A percentile compares a stretch with the other conserved stretches of the same genome.
These are phyloP conservation scores for Cenchrus americanus DNA, from an alignment of 176 grass and related monocot genomes.

Conservation along the genomic window DNA sequence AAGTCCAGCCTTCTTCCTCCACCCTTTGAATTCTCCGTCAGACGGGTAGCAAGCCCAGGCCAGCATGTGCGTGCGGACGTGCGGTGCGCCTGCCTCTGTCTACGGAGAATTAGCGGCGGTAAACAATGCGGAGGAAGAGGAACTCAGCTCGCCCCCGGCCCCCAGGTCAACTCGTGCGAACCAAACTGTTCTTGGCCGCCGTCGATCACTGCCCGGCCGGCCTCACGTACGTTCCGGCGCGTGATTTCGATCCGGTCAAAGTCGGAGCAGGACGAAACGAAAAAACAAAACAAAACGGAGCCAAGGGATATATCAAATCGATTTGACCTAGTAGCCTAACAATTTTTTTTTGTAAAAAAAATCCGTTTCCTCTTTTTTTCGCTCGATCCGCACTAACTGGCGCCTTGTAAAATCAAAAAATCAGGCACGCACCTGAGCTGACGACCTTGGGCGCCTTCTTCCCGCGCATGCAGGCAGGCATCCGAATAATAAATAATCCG, in stretches of 20 bases:
- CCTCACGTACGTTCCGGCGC: conserved; percentile 21
- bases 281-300: background rate
- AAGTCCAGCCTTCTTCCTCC: background rate
- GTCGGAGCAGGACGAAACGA: background rate
- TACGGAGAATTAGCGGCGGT: conserved; percentile 2
- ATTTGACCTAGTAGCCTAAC: conserved; percentile 23
- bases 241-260: conserved; percentile 10
- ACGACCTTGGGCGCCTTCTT: background rate
- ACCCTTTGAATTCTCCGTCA: conserved; percentile 10
- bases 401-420: background rate
- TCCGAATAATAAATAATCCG: background rate
- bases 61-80: background rate
- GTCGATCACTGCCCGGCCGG: conserved; percentile 25
- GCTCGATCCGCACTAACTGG: conserved; percentile 45
- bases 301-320: background rate
- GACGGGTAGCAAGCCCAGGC: background rate
- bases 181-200: background rate
- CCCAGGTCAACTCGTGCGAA: conserved; percentile 7
- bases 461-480: background rate
- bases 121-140: background rate
- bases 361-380: background rate
- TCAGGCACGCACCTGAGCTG: background rate
- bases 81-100: background rate
- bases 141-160: no score
- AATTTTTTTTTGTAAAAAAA: background rate